These are phyloP conservation scores for Kwoniella bestiolae DNA, from an alignment of 768 basidiomycete species.

Conservation along the genomic window DNA sequence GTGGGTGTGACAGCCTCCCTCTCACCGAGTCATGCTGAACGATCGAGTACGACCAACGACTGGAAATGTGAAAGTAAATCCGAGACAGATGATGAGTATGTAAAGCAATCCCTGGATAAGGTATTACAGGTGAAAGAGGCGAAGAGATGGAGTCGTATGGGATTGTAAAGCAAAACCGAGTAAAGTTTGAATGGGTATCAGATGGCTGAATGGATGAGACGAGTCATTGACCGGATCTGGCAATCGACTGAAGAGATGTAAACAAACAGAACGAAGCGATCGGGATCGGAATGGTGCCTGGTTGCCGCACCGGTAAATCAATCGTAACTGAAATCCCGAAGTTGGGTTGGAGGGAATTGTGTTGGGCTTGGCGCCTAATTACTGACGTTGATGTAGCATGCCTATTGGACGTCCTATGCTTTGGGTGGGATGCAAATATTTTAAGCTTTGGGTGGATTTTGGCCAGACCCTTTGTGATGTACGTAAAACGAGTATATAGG, in stretches of 20 bases:
- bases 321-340: background rate
- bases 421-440: background rate
- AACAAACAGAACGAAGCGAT: background rate
- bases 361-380: no score
- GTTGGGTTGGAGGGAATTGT: no score
- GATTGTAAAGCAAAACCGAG: constrained; percentile 1
- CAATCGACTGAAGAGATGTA: background rate
- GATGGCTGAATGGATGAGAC: constrained; percentile 3
- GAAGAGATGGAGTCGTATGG: background rate
- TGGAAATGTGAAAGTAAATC: constrained; percentile 3
- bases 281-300: constrained; percentile 5
- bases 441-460: background rate
- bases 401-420: no score
- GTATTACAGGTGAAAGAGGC: background rate
- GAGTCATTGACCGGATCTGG: constrained; percentile 6
- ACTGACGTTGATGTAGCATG: no score
- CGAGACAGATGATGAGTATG: constrained; percentile 1
- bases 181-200: background rate
- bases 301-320: background rate
- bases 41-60: no score
- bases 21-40: no score
- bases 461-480: background rate
- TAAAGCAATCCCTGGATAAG: background rate
- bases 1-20: no score
- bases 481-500: background rate